Evolutionary conservation across 176 grass and related monocot species (phyloP).

Genomic region (Zea luxurians): DNA sequence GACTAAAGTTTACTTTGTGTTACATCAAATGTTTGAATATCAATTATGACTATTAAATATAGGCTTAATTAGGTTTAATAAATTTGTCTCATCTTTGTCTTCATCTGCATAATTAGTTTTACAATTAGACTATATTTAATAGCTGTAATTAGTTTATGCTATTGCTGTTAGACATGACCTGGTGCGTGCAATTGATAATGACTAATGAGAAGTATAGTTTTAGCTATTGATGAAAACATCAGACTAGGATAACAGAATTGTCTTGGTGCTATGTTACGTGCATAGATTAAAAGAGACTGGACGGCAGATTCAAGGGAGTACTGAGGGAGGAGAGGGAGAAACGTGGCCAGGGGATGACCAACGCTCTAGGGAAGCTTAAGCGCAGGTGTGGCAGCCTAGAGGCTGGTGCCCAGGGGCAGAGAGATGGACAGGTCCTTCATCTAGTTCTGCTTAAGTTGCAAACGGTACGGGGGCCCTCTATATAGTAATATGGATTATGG

Average conservation of each 20-base stretch:
- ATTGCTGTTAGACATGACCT: neutral
- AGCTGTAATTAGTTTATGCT: neutral
- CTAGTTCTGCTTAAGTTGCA: neutral
- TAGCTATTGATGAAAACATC: constrained; percentile 15
- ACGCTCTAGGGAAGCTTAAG: neutral
- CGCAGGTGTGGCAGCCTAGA: neutral
- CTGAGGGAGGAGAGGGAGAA: neutral
- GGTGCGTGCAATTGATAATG: neutral
- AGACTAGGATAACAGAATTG: constrained; percentile 15
- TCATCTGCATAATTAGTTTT: too few species aligned
- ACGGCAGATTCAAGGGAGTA: neutral
- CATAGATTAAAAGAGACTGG: neutral
- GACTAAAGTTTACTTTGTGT: too few species aligned
- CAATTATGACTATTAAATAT: too few species aligned
- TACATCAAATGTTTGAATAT: too few species aligned
- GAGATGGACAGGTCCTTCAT: neutral
- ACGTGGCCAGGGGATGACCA: neutral
- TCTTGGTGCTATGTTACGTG: neutral
- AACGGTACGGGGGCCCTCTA: neutral
- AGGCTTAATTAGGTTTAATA: too few species aligned
- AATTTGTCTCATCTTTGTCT: too few species aligned
- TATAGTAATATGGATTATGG: too few species aligned
- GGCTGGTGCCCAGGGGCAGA: neutral
- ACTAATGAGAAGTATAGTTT: constrained; percentile 9
- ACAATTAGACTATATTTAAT: too few species aligned